Percentiles rank a stretch among this genome's conserved stretches.
Conservation (phyloP, 2,329 filamentous ascomycete species). For the Sarocladiaceae sp. region DNA sequence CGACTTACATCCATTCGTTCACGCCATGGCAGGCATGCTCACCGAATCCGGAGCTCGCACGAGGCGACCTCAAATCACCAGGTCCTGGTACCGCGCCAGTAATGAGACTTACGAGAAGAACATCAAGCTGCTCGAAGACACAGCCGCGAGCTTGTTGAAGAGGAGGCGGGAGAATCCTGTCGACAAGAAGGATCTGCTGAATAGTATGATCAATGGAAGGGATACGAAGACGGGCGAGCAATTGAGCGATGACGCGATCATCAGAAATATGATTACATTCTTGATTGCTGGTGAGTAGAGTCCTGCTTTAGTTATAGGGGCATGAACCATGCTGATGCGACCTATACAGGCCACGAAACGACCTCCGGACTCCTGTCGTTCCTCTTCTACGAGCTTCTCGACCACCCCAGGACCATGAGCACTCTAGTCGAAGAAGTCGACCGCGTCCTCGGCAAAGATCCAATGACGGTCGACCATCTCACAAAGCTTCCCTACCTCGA, state of each 20-base stretch:
- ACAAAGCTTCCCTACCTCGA: slow-evolving; percentile 61
- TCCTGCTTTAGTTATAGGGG: no score
- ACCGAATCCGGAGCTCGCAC: slow-evolving; percentile 16
- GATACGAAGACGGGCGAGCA: slow-evolving; percentile 64
- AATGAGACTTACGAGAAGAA: slow-evolving; percentile 49
- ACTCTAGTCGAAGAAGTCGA: slow-evolving; percentile 68
- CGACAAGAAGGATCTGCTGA: slow-evolving; percentile 62
- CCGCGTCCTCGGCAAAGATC: slow-evolving; percentile 52
- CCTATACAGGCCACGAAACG: slow-evolving; percentile 55
- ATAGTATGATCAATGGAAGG: slow-evolving; percentile 62
- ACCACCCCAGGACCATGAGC: slow-evolving; percentile 53
- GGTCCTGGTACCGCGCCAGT: slow-evolving; percentile 42
- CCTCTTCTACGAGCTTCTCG: slow-evolving; percentile 59
- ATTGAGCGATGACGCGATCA: slow-evolving; percentile 59
- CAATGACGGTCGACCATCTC: slow-evolving; percentile 58
- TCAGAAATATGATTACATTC: slow-evolving; percentile 70
- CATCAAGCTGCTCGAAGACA: slow-evolving; percentile 48
- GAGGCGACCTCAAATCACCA: slow-evolving; percentile 40
- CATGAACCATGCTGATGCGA: neutral
- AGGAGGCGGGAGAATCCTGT: slow-evolving; percentile 49
- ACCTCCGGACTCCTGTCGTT: slow-evolving; percentile 65
- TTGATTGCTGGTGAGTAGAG: slow-evolving; percentile 46
- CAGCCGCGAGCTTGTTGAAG: slow-evolving; percentile 55
- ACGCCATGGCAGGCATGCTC: slow-evolving; percentile 5
- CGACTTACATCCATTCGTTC: slow-evolving; percentile 13